Conservation (phyloP, 2,329 filamentous ascomycete genomes). For the Clonostachys byssicola region DNA sequence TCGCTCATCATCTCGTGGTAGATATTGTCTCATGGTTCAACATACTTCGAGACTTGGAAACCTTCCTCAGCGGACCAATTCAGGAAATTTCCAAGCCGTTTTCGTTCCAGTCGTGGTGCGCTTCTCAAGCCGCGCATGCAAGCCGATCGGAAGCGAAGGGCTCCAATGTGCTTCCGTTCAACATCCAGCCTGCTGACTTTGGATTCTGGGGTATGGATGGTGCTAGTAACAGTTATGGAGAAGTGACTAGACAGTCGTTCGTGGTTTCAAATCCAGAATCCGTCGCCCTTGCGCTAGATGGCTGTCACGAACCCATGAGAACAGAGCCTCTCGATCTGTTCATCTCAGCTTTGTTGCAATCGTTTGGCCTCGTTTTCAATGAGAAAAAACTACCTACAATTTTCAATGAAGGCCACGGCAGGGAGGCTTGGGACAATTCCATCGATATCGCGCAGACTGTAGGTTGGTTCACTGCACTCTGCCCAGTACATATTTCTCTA, state of each 20-base stretch:
- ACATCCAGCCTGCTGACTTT: conserved; percentile 9
- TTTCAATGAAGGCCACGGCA: conserved; percentile 27
- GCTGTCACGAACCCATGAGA: conserved; percentile 10
- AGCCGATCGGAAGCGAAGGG: conserved; percentile 20
- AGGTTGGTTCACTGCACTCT: conserved; percentile 32
- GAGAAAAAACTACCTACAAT: conserved; percentile 18
- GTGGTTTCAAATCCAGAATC: conserved; percentile 2
- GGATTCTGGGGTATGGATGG: conserved; percentile 16
- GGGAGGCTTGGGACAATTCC: conserved; percentile 21
- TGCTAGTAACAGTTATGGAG: neutral
- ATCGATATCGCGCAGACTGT: conserved; percentile 27
- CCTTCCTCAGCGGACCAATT: conserved; percentile 17
- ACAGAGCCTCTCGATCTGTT: conserved; percentile 27
- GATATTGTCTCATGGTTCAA: conserved; percentile 41
- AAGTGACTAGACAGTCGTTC: neutral
- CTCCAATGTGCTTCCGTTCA: conserved; percentile 13
- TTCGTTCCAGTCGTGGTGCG: conserved; percentile 30
- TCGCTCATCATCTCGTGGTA: conserved; percentile 29
- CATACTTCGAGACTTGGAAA: conserved; percentile 36
- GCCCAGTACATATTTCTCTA: conserved; percentile 14
- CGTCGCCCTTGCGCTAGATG: conserved; percentile 23
- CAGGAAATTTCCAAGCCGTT: conserved; percentile 11
- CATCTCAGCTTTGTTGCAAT: conserved; percentile 18
- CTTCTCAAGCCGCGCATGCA: conserved; percentile 4
- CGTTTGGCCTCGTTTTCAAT: conserved; percentile 18